Conservation (phyloP, 2,329 filamentous ascomycete genomes). For the Cercospora sojina region DNA sequence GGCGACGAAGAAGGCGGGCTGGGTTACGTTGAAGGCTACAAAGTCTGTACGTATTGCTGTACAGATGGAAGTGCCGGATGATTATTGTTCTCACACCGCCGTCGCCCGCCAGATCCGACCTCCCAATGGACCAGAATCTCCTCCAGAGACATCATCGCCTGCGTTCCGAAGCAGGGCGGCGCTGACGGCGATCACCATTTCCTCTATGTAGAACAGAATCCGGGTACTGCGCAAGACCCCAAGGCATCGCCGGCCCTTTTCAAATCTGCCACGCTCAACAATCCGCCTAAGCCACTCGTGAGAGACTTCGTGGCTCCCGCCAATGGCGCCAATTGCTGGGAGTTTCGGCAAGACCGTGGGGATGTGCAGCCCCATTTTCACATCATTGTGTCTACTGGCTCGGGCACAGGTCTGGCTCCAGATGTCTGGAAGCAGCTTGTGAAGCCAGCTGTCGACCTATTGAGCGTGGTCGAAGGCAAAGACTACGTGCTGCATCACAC, state of each 20-base stretch:
- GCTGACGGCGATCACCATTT: conserved; percentile 24
- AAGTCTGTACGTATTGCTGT: conserved; percentile 23
- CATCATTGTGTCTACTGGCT: conserved; percentile 48
- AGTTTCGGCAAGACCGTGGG: conserved; percentile 17
- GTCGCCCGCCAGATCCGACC: conserved; percentile 13
- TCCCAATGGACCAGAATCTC: conserved; percentile 25
- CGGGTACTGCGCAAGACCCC: conserved; percentile 20
- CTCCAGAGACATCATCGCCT: conserved; percentile 29
- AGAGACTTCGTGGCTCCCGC: conserved; percentile 25
- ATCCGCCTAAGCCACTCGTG: conserved; percentile 28
- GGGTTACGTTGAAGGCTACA: conserved; percentile 27
- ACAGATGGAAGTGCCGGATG: background rate
- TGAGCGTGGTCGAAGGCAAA: conserved; percentile 39
- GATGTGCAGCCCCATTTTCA: conserved; percentile 35
- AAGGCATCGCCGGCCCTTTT: conserved; percentile 25
- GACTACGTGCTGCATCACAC: conserved; percentile 60
- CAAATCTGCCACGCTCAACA: conserved; percentile 27
- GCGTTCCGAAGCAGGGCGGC: conserved; percentile 21
- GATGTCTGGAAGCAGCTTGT: conserved; percentile 43
- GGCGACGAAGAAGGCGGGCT: conserved; percentile 24
- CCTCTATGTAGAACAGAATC: conserved; percentile 29
- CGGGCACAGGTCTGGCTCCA: conserved; percentile 45
- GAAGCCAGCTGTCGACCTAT: conserved; percentile 44
- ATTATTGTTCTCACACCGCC: background rate
- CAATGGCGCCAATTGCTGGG: conserved; percentile 26